Evolutionary conservation across 148 eudicot genomes (phyloP).

Genomic region (Rhododendron vialii): DNA sequence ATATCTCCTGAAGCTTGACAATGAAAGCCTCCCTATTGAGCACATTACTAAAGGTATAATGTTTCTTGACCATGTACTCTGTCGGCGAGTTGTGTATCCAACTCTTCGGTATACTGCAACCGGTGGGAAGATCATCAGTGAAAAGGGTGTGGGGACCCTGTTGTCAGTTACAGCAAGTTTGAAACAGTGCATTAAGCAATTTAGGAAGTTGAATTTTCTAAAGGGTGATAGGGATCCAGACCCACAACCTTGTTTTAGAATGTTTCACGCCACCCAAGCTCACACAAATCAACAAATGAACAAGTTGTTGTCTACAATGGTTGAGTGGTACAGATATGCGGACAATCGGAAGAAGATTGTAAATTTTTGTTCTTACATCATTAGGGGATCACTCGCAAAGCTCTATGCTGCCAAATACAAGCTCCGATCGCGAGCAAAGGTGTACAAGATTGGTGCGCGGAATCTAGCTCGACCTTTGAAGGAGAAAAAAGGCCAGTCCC

Average conservation of each 20-base stretch:
- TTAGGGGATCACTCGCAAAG: constrained; percentile 93
- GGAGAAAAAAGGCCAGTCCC: constrained; percentile 89
- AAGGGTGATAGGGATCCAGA: constrained; percentile 97
- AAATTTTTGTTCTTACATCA: constrained; percentile 81
- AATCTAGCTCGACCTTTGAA: constrained; percentile 86
- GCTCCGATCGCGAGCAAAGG: constrained; percentile 95
- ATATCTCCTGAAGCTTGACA: constrained; percentile 76
- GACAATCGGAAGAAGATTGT: constrained; percentile 92
- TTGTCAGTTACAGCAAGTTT: constrained; percentile 92
- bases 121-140: constrained; percentile 94
- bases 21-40: constrained; percentile 88
- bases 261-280: constrained; percentile 97
- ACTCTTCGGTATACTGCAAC: constrained; percentile 92
- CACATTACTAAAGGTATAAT: constrained; percentile 93
- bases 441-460: constrained; percentile 80
- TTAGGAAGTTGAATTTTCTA: constrained; percentile 65
- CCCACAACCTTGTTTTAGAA: constrained; percentile 95
- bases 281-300: constrained; percentile 96
- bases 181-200: constrained; percentile 87
- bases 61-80: constrained; percentile 92
- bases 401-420: constrained; percentile 98
- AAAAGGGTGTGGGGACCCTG: constrained; percentile 93
- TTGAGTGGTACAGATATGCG: constrained; percentile 88
- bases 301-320: constrained; percentile 80
- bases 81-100: constrained; percentile 91